phyloP scores from a whole-genome alignment of 2,329 filamentous ascomycete species.

The Albophoma yamanashiensis region DNA sequence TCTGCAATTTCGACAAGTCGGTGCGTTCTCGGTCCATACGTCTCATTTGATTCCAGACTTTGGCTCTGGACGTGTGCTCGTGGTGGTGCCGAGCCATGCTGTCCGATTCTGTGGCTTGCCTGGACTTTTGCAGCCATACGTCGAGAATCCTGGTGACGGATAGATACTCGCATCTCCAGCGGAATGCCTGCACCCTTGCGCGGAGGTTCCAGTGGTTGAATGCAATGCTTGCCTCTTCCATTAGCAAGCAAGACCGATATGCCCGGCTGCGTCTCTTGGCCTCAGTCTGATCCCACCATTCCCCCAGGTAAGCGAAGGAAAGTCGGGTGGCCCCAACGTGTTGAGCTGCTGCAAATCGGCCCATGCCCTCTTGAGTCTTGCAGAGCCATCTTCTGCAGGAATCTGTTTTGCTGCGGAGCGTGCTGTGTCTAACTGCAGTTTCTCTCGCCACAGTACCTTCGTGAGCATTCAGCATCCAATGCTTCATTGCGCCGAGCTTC shows the following conservation, averaged over 20 bases:
- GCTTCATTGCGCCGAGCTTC: slow-evolving; percentile 1
- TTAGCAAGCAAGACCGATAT: slow-evolving; percentile 10
- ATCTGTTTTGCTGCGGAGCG: not conserved
- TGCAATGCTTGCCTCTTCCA: slow-evolving; percentile 9
- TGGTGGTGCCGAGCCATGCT: not conserved
- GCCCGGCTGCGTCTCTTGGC: slow-evolving; percentile 11
- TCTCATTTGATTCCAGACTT: slow-evolving; percentile 6
- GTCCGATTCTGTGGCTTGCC: not conserved
- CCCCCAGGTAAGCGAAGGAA: slow-evolving; percentile 13
- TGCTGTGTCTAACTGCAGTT: not conserved
- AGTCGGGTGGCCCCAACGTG: slow-evolving; percentile 7
- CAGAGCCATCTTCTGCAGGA: not conserved
- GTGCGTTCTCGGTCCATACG: slow-evolving; percentile 4
- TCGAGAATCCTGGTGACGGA: slow-evolving; percentile 15
- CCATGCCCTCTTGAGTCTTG: not conserved
- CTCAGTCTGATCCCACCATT: slow-evolving; percentile 21
- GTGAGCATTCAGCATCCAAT: not conserved
- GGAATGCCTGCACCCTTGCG: slow-evolving; percentile 21
- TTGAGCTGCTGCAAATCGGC: slow-evolving; percentile 4
- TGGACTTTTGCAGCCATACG: slow-evolving; percentile 15
- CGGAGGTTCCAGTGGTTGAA: slow-evolving; percentile 22
- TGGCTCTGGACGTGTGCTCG: not conserved
- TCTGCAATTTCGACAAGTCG: slow-evolving; percentile 10
- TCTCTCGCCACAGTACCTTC: not conserved
- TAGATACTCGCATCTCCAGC: slow-evolving; percentile 21